These are phyloP conservation scores for Trichoderma citrinoviride DNA, from an alignment of 2,329 filamentous ascomycete species.

Conservation along the genomic window DNA sequence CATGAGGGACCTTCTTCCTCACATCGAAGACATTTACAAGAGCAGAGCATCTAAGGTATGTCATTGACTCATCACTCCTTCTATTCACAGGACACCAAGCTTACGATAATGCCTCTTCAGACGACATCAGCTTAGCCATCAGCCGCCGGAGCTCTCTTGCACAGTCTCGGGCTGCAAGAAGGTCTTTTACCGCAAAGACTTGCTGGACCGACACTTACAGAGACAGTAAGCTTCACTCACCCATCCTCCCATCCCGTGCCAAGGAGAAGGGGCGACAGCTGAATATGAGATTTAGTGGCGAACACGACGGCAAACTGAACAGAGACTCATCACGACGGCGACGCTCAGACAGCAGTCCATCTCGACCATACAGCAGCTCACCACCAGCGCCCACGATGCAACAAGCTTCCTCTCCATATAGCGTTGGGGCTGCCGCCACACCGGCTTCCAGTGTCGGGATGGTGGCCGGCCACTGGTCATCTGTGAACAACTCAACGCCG, in stretches of 20 bases:
- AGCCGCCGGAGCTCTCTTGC: slow-evolving; percentile 52
- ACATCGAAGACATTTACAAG: slow-evolving; percentile 56
- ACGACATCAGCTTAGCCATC: slow-evolving; percentile 60
- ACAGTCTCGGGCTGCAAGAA: slow-evolving; percentile 53
- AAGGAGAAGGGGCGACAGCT: background rate
- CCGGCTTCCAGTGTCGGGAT: slow-evolving; percentile 23
- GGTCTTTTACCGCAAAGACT: slow-evolving; percentile 57
- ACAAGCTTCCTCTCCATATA: slow-evolving; percentile 22
- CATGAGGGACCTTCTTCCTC: background rate
- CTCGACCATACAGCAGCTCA: slow-evolving; percentile 22
- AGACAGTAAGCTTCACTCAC: slow-evolving; percentile 35
- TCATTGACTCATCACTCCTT: background rate
- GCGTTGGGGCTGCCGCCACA: slow-evolving; percentile 10
- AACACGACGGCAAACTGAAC: slow-evolving; percentile 27
- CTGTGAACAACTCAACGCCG: slow-evolving; percentile 22
- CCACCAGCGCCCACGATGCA: slow-evolving; percentile 25
- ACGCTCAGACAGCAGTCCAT: slow-evolving; percentile 25
- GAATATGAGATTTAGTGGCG: slow-evolving; percentile 18
- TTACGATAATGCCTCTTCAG: slow-evolving; percentile 35
- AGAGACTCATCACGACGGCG: slow-evolving; percentile 20
- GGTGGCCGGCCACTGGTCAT: slow-evolving; percentile 27
- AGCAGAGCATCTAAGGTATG: slow-evolving; percentile 60
- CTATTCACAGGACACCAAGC: background rate
- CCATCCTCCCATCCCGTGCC: background rate
- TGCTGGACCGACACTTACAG: slow-evolving; percentile 56